Evolutionary conservation across 768 basidiomycete species (phyloP).

Genomic region (Flagelloscypha sp.): DNA sequence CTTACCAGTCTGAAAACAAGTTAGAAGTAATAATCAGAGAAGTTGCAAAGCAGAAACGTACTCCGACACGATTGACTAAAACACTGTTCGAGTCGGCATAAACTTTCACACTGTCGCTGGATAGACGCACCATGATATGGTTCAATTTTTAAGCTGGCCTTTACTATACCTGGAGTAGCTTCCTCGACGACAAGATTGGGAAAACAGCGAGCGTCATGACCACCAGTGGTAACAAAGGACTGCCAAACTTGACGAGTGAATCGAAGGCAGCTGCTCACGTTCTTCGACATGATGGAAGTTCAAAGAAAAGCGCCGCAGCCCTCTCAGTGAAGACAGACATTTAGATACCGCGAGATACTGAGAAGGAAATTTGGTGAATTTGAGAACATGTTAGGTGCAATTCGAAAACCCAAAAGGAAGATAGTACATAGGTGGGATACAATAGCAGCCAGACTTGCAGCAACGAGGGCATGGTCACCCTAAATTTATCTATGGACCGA

Average conservation of each 20-base stretch:
- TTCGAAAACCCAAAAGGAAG: too few species aligned
- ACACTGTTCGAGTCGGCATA: slow-evolving; percentile 4
- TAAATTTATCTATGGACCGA: too few species aligned
- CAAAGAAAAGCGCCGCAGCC: too few species aligned
- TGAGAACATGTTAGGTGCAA: too few species aligned
- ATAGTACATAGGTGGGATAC: too few species aligned
- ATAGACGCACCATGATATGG: slow-evolving; percentile 60
- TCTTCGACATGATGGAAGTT: too few species aligned
- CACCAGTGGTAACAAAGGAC: slow-evolving; percentile 69
- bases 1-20: slow-evolving; percentile 28
- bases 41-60: slow-evolving; percentile 24
- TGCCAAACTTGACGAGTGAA: slow-evolving; percentile 92
- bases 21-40: slow-evolving; percentile 3
- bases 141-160: slow-evolving; percentile 65
- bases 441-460: too few species aligned
- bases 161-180: slow-evolving; percentile 65
- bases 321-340: too few species aligned
- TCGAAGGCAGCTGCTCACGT: too few species aligned
- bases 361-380: too few species aligned
- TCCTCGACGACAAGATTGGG: slow-evolving; percentile 60
- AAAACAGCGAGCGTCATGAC: slow-evolving; percentile 78
- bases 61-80: slow-evolving; percentile 76
- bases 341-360: too few species aligned
- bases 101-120: background rate
- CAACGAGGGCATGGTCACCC: too few species aligned